Evolutionary conservation across 2,329 filamentous ascomycete species (phyloP).

Genomic region (Elsinoe fawcettii): DNA sequence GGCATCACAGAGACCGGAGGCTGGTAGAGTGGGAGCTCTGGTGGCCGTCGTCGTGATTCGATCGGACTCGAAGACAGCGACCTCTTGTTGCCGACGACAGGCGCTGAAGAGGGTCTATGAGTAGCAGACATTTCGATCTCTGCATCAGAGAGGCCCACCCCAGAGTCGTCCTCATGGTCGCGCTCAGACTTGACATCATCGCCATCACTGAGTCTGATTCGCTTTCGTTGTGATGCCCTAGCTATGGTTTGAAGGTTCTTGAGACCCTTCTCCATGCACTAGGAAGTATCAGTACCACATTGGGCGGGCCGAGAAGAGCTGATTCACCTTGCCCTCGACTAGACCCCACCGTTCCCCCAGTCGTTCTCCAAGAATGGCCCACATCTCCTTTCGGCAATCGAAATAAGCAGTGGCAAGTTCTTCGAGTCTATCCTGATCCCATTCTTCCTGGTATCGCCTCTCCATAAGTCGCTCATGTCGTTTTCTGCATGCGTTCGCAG

Average conservation of each 20-base stretch:
- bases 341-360: constrained; percentile 52
- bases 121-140: constrained; percentile 31
- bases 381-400: constrained; percentile 71
- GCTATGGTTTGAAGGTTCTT: constrained; percentile 69
- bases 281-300: constrained; percentile 25
- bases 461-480: constrained; percentile 79
- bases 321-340: constrained; percentile 74
- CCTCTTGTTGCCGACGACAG: neutral
- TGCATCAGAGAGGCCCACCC: constrained; percentile 51
- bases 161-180: constrained; percentile 56
- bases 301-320: neutral
- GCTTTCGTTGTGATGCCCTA: constrained; percentile 56
- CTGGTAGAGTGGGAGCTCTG: constrained; percentile 28
- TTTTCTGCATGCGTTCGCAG: constrained; percentile 78
- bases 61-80: constrained; percentile 8
- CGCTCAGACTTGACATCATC: constrained; percentile 31
- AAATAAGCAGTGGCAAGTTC: constrained; percentile 70
- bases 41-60: constrained; percentile 26
- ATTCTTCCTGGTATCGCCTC: constrained; percentile 63
- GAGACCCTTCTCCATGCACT: constrained; percentile 79
- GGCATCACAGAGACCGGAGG: constrained; percentile 25
- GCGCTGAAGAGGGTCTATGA: constrained; percentile 16
- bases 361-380: constrained; percentile 62
- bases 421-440: constrained; percentile 69
- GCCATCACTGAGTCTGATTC: constrained; percentile 41